Evolutionary conservation across 176 grass and related monocot genomes (phyloP).

Genomic region (Aegilops umbellulata): DNA sequence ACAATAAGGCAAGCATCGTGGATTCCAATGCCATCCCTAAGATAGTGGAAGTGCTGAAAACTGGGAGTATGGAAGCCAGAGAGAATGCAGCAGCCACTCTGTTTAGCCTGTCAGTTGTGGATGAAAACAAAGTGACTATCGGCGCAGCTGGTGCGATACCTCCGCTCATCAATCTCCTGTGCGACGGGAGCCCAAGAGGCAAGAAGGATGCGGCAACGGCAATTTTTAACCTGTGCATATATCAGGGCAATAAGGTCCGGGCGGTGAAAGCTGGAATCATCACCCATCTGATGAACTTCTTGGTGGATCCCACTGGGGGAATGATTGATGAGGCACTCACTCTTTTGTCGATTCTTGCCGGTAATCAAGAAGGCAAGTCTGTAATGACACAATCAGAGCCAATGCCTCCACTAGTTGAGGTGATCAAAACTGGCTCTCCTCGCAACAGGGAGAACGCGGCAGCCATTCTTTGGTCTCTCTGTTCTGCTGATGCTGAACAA

Average conservation of each 20-base stretch:
- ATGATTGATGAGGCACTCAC: slow-evolving; percentile 95
- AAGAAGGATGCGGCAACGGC: slow-evolving; percentile 97
- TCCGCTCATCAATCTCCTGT: slow-evolving; percentile 75
- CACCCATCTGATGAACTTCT: slow-evolving; percentile 68
- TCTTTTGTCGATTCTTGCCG: slow-evolving; percentile 70
- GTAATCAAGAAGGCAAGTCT: slow-evolving; percentile 67
- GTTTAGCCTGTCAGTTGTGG: slow-evolving; percentile 88
- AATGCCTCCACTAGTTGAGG: slow-evolving; percentile 54
- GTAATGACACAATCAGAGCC: slow-evolving; percentile 52
- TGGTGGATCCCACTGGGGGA: slow-evolving; percentile 67
- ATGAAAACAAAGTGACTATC: slow-evolving; percentile 82
- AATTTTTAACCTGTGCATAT: slow-evolving; percentile 95
- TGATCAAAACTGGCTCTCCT: slow-evolving; percentile 69
- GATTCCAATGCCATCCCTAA: slow-evolving; percentile 72
- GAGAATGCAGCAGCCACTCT: slow-evolving; percentile 94
- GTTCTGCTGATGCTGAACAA: slow-evolving; percentile 54
- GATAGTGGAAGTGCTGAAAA: slow-evolving; percentile 86
- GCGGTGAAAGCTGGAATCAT: slow-evolving; percentile 81
- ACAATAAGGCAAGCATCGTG: slow-evolving; percentile 82
- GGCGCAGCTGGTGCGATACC: slow-evolving; percentile 81
- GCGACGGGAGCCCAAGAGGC: slow-evolving; percentile 79
- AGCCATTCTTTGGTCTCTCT: slow-evolving; percentile 75
- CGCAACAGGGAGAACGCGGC: slow-evolving; percentile 78
- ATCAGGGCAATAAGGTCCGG: slow-evolving; percentile 78
- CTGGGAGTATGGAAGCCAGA: slow-evolving; percentile 90